A percentile compares a stretch with the other conserved stretches of the same genome.
phyloP scores from a whole-genome alignment of 2,329 filamentous ascomycete genomes.

The Cryphonectria parasitica region DNA sequence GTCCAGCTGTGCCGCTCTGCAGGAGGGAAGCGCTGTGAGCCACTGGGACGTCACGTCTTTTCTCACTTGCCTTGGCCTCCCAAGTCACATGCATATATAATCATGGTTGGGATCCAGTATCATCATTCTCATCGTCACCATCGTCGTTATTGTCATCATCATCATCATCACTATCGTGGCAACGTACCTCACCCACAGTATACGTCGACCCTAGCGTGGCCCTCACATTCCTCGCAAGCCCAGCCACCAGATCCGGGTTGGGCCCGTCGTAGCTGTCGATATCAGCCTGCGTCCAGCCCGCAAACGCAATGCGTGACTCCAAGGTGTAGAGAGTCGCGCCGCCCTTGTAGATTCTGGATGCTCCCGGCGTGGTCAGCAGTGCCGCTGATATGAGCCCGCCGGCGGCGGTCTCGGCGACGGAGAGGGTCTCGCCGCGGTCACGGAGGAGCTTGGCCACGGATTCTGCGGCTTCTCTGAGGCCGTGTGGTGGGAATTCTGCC shows the following conservation, averaged over 20 bases:
- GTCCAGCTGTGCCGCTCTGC: constrained; percentile 64
- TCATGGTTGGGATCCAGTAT: background rate
- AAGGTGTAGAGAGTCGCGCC: constrained; percentile 67
- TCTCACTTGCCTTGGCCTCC: background rate
- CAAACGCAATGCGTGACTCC: constrained; percentile 59
- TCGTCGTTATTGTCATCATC: no score
- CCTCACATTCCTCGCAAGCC: constrained; percentile 60
- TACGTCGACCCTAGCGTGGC: constrained; percentile 60
- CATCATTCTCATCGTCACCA: background rate
- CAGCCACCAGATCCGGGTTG: constrained; percentile 59
- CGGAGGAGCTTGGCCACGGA: constrained; percentile 59
- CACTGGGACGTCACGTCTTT: background rate
- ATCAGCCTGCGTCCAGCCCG: constrained; percentile 61
- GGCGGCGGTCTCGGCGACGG: constrained; percentile 66
- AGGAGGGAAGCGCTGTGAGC: constrained; percentile 1
- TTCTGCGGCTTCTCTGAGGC: constrained; percentile 35
- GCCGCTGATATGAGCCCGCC: constrained; percentile 65
- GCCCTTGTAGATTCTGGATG: constrained; percentile 61
- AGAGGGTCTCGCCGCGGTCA: constrained; percentile 59
- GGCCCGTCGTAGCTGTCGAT: constrained; percentile 61
- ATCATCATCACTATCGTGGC: background rate
- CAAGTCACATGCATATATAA: background rate
- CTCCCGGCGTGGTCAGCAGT: constrained; percentile 61
- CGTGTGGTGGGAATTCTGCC: constrained; percentile 26
- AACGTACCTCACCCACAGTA: constrained; percentile 51